These are phyloP conservation scores for Bryoerythrophyllum caledonicum DNA, from an alignment of 225 moss, liverwort and hornwort species.

Conservation along the genomic window DNA sequence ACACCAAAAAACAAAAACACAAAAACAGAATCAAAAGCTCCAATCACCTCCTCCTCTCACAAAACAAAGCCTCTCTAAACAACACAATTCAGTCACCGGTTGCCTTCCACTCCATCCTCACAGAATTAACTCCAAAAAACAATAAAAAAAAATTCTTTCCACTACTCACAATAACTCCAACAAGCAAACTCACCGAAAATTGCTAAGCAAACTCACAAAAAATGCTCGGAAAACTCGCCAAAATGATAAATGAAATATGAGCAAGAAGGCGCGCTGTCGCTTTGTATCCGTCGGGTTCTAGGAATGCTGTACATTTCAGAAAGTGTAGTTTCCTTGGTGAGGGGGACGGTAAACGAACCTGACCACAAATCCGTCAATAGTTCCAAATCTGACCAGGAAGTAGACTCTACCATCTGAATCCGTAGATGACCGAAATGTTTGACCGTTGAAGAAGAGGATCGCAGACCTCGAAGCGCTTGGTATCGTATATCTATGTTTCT, in stretches of 20 bases:
- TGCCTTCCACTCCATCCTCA: not conserved
- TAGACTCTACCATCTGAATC: fast-evolving
- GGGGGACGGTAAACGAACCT: not conserved
- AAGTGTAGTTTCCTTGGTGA: not conserved
- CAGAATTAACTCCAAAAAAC: no score
- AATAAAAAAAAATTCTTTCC: no score
- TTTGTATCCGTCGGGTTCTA: constrained; percentile 38
- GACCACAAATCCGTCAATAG: no score
- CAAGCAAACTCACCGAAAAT: not conserved
- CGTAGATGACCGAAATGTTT: no score
- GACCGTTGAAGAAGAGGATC: no score
- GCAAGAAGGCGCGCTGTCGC: not conserved
- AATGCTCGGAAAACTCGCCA: not conserved
- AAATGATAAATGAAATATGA: not conserved
- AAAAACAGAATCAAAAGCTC: not conserved
- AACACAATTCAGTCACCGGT: not conserved
- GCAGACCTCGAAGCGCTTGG: no score
- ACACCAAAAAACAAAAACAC: not conserved
- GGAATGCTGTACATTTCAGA: not conserved
- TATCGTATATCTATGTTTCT: no score
- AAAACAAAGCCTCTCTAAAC: not conserved
- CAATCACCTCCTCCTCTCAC: not conserved
- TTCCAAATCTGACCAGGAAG: no score
- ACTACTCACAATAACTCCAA: no score
- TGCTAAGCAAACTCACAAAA: not conserved